Percentiles rank a stretch among this genome's conserved stretches.
Conservation (phyloP, 306 rosid species). For the Aeschynomene evenia region DNA sequence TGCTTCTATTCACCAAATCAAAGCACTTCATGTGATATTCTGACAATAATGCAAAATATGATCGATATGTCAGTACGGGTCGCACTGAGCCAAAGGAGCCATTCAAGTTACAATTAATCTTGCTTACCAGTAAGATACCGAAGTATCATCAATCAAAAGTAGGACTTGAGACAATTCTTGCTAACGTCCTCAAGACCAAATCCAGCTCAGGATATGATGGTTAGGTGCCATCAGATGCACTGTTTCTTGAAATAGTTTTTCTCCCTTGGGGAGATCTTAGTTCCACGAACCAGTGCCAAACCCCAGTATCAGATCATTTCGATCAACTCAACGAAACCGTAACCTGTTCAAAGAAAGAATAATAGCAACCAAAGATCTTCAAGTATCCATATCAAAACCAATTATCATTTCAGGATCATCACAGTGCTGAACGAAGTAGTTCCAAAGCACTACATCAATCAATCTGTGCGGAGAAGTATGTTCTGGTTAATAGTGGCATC, state of each 20-base stretch:
- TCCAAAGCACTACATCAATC: neutral
- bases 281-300: neutral
- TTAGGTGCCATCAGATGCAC: neutral
- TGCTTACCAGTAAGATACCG: neutral
- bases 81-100: neutral
- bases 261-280: neutral
- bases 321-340: neutral
- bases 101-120: neutral
- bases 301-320: neutral
- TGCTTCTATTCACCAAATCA: slow-evolving; percentile 5
- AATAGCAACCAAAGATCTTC: neutral
- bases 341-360: slow-evolving; percentile 1
- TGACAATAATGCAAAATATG: slow-evolving; percentile 2
- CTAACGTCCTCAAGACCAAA: neutral
- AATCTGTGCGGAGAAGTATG: slow-evolving; percentile 15
- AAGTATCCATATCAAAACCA: neutral
- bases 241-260: neutral
- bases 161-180: neutral
- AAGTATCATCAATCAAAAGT: neutral
- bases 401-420: slow-evolving; percentile 17
- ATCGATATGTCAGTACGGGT: neutral
- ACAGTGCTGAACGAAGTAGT: neutral
- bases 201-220: neutral
- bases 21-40: slow-evolving; percentile 1
- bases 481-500: slow-evolving; percentile 16